A percentile compares a stretch with the other conserved stretches of the same genome.
Evolutionary conservation across 2,329 filamentous ascomycete species (phyloP).

Genomic region (Ophiostoma perfectum): DNA sequence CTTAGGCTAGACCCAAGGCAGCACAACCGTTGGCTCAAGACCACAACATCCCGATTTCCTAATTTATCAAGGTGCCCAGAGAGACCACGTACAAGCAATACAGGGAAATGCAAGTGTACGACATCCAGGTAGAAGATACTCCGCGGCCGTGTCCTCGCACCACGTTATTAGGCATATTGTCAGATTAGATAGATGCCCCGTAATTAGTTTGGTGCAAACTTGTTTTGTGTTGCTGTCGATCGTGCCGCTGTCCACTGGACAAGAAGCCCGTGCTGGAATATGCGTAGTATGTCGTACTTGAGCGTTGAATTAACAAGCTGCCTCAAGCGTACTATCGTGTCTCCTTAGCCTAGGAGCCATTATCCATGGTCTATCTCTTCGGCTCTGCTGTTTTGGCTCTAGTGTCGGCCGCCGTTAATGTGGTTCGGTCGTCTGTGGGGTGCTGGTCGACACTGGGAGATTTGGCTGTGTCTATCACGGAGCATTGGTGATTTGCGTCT

Average conservation of each 20-base stretch:
- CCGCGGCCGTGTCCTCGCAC: neutral
- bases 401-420: neutral
- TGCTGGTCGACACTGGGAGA: neutral
- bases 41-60: slow-evolving; percentile 1
- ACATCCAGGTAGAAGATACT: neutral
- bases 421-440: slow-evolving; percentile 8
- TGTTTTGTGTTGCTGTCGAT: slow-evolving; percentile 9
- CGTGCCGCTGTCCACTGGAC: neutral
- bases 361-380: neutral
- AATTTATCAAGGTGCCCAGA: neutral
- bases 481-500: neutral
- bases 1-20: slow-evolving; percentile 20
- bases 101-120: neutral
- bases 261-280: neutral
- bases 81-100: neutral
- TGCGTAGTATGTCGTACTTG: neutral
- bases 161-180: neutral
- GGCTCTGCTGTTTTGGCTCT: slow-evolving; percentile 13
- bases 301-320: no score
- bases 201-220: neutral
- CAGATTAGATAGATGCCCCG: neutral
- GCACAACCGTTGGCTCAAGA: neutral
- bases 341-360: no score
- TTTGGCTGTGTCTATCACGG: slow-evolving; percentile 9
- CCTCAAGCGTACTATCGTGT: no score